These are phyloP conservation scores for Gracilariopsis chorda DNA, from an alignment of 23 red algal genomes.

Conservation along the genomic window DNA sequence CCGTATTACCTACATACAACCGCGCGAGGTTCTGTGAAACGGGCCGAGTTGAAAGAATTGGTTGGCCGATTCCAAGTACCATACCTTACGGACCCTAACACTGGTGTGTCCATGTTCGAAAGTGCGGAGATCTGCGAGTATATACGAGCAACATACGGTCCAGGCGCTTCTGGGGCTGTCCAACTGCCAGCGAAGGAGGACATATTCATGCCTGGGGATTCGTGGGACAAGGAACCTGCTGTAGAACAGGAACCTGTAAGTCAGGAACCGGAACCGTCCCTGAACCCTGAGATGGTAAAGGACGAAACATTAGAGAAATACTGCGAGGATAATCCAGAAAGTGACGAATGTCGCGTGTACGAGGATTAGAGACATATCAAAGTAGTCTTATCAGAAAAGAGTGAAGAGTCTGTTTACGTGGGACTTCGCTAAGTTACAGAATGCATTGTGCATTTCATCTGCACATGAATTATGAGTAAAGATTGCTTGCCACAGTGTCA, in stretches of 20 bases:
- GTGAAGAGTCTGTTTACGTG: no score
- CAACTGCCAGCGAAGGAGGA: background rate
- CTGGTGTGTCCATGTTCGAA: conserved; percentile 91
- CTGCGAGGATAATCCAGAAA: conserved; percentile 72
- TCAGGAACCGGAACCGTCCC: background rate
- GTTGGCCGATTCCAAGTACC: conserved; percentile 92
- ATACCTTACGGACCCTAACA: conserved; percentile 90
- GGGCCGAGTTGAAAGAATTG: conserved; percentile 53
- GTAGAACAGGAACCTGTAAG: background rate
- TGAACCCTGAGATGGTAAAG: conserved; percentile 24
- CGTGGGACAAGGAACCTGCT: conserved; percentile 1
- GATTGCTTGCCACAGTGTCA: no score
- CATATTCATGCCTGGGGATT: conserved; percentile 30
- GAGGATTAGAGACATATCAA: conserved; percentile 47
- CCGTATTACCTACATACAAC: conserved; percentile 81
- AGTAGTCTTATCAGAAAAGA: no score
- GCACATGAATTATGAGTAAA: no score
- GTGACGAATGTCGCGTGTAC: conserved; percentile 91
- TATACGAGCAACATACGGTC: conserved; percentile 73
- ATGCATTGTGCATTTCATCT: no score
- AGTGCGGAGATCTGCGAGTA: conserved; percentile 89
- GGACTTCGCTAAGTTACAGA: no score
- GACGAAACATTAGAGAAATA: conserved; percentile 74
- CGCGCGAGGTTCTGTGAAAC: conserved; percentile 74
- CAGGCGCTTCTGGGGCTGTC: conserved; percentile 47